phyloP scores from a whole-genome alignment of 768 basidiomycete species.

The Lactarius quietus region DNA sequence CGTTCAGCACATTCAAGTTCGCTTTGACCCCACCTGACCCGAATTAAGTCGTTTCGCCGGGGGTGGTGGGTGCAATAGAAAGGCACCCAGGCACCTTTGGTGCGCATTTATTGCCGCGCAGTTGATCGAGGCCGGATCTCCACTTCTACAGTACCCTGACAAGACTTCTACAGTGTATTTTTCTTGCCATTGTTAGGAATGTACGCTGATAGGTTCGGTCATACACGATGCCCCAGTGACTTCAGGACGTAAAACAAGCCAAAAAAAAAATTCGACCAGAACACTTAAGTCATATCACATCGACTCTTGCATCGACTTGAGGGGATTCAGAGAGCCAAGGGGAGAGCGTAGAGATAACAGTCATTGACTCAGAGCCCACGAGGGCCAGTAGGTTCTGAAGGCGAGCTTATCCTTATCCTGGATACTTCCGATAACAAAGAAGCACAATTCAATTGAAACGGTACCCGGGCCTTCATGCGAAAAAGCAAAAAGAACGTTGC shows the following conservation, averaged over 20 bases:
- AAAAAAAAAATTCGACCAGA: neutral
- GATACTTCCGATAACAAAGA: constrained; percentile 2
- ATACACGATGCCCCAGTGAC: neutral
- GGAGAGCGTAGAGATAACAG: neutral
- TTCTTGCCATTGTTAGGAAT: neutral
- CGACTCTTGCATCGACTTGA: neutral
- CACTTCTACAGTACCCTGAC: neutral
- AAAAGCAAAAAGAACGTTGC: constrained; percentile 1
- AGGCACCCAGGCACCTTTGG: neutral
- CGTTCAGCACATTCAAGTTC: neutral
- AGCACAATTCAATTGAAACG: constrained; percentile 2
- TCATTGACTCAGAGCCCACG: neutral
- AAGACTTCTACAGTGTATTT: neutral
- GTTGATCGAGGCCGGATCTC: neutral
- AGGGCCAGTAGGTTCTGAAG: neutral
- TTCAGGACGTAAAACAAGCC: neutral
- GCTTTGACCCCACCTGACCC: neutral
- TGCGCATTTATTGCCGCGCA: neutral
- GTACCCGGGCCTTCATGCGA: neutral
- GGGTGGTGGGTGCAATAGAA: neutral
- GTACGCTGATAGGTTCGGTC: neutral
- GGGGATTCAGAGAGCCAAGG: neutral
- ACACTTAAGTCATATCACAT: neutral
- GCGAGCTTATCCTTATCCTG: neutral
- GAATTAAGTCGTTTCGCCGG: neutral